A percentile compares a stretch with the other conserved stretches of the same genome.
Conservation (phyloP, 306 rosid species). For the Cucurbita moschata region DNA sequence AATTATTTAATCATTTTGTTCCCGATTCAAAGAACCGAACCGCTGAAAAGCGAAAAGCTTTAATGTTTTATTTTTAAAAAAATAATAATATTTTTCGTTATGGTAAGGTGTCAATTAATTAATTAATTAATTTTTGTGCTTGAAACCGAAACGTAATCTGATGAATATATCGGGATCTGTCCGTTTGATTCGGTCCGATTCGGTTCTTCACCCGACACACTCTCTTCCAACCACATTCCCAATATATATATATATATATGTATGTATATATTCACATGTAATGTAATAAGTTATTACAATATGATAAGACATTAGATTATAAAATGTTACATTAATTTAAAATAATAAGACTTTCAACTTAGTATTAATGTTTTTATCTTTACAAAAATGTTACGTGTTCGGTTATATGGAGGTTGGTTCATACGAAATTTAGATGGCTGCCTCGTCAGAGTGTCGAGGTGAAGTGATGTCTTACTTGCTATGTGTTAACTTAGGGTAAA, state of each 20-base stretch:
- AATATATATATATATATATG: neutral
- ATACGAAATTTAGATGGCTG: too few relatives aligned
- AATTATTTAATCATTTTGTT: neutral
- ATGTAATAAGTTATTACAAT: neutral
- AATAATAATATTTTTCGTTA: neutral
- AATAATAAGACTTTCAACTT: too few relatives aligned
- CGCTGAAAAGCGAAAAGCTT: neutral
- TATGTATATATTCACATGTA: too few relatives aligned
- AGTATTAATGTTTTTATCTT: too few relatives aligned
- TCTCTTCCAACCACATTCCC: neutral
- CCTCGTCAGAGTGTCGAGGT: too few relatives aligned
- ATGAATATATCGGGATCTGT: slow-evolving; percentile 1
- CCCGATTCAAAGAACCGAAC: neutral
- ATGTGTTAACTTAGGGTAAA: too few relatives aligned
- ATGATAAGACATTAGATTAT: too few relatives aligned
- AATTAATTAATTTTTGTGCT: neutral
- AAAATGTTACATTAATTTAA: too few relatives aligned
- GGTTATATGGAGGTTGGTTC: too few relatives aligned
- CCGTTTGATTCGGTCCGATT: slow-evolving; percentile 4
- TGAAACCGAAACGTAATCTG: neutral
- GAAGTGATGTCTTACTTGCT: too few relatives aligned
- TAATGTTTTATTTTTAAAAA: neutral
- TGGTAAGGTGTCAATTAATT: neutral
- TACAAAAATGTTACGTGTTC: too few relatives aligned
- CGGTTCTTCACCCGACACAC: neutral